A percentile compares a stretch with the other conserved stretches of the same genome.
Evolutionary conservation across 176 grass and related monocot species (phyloP).

Genomic region (Rhipidocladum racemiflorum): DNA sequence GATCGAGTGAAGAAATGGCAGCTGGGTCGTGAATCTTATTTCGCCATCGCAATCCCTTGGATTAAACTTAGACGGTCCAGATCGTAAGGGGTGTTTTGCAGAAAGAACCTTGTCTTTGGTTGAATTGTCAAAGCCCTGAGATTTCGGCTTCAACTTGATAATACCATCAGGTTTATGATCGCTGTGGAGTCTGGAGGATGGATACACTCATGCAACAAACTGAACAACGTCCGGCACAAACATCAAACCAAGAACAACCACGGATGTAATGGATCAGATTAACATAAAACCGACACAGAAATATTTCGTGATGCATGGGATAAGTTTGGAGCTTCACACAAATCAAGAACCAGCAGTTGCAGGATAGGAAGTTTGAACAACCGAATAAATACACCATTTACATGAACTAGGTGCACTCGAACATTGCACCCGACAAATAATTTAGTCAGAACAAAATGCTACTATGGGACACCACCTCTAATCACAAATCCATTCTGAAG

Average conservation of each 20-base stretch:
- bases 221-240: neutral
- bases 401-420: conserved; percentile 27
- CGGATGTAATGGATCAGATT: too few relatives aligned
- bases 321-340: neutral
- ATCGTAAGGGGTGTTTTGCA: neutral
- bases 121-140: neutral
- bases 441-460: conserved; percentile 39
- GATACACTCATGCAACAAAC: neutral
- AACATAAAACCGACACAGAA: too few relatives aligned
- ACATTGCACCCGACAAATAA: conserved; percentile 36
- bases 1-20: neutral
- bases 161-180: too few relatives aligned
- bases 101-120: neutral
- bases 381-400: conserved; percentile 32
- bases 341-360: neutral
- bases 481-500: conserved; percentile 42
- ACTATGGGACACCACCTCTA: conserved; percentile 30
- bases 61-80: neutral
- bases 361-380: conserved; percentile 11
- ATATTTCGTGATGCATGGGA: neutral
- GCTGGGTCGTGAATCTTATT: neutral
- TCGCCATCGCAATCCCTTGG: neutral
- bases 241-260: neutral
- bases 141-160: too few relatives aligned
- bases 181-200: too few relatives aligned